These are phyloP conservation scores for Alternaria arbusti DNA, from an alignment of 2,329 filamentous ascomycete species.

Conservation along the genomic window DNA sequence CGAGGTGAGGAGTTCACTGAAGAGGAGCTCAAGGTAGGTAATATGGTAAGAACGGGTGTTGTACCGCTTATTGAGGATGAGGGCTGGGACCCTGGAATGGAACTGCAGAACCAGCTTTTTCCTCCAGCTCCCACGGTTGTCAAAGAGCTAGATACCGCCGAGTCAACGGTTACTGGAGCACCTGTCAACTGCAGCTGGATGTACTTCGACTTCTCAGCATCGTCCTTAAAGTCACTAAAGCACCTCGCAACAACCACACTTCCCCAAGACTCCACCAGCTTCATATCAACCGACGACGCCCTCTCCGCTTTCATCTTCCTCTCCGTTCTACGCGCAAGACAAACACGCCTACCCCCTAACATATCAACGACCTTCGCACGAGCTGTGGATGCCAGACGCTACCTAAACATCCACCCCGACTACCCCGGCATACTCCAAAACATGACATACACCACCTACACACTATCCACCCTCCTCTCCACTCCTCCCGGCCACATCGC, in stretches of 20 bases:
- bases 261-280: conserved; percentile 30
- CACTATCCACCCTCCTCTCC: conserved; percentile 36
- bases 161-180: not conserved
- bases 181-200: conserved; percentile 49
- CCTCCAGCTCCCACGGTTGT: not conserved
- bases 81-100: conserved; percentile 44
- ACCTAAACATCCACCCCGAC: conserved; percentile 49
- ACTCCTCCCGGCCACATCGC: conserved; percentile 32
- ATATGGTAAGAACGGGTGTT: conserved; percentile 47
- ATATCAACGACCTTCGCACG: conserved; percentile 51
- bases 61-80: conserved; percentile 50
- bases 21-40: conserved; percentile 55
- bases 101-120: conserved; percentile 47
- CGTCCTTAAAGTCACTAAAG: conserved; percentile 53
- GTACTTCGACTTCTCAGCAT: conserved; percentile 53
- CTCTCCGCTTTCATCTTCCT: conserved; percentile 61
- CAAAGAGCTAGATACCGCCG: not conserved
- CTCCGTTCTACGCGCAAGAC: conserved; percentile 51
- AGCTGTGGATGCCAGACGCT: conserved; percentile 57
- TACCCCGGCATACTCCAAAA: conserved; percentile 60
- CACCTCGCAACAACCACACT: conserved; percentile 35
- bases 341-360: conserved; percentile 37
- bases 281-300: conserved; percentile 62
- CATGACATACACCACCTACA: conserved; percentile 51
- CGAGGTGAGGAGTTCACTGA: conserved; percentile 52